These are phyloP conservation scores for Collybia mongolica DNA, from an alignment of 768 basidiomycete genomes.

Conservation along the genomic window DNA sequence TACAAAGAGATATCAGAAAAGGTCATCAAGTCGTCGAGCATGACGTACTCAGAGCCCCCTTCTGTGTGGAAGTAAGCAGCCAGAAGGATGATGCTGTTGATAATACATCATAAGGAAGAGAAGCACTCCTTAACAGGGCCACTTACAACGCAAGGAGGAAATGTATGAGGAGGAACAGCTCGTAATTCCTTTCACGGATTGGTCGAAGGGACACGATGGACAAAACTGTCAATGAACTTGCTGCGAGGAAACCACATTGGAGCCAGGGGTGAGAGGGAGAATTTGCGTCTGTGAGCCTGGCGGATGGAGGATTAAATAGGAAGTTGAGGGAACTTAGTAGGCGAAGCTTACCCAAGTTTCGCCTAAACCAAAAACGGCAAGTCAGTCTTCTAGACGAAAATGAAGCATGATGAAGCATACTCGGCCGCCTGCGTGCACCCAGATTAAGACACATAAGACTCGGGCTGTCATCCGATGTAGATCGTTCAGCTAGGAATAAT, in stretches of 20 bases:
- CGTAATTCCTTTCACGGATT: constrained; percentile 42
- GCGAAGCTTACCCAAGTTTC: neutral
- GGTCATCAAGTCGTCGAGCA: neutral
- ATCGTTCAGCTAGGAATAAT: constrained; percentile 1
- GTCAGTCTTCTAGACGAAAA: neutral
- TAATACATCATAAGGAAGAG: neutral
- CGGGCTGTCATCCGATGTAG: constrained; percentile 7
- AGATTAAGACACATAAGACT: constrained; percentile 5
- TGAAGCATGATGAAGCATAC: neutral
- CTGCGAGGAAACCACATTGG: constrained; percentile 32
- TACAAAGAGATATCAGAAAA: neutral
- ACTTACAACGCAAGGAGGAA: constrained; percentile 35
- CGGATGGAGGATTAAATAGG: too few relatives aligned
- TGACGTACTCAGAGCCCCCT: neutral
- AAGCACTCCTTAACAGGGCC: neutral
- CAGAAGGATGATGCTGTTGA: neutral
- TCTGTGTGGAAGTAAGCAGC: constrained; percentile 1
- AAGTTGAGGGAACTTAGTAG: neutral
- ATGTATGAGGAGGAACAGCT: constrained; percentile 50
- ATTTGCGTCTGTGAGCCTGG: too few relatives aligned
- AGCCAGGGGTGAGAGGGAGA: constrained; percentile 19
- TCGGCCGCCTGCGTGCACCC: neutral
- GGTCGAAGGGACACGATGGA: constrained; percentile 43
- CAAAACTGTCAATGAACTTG: constrained; percentile 36
- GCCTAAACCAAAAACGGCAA: neutral